A percentile compares a stretch with the other conserved stretches of the same genome.
Conservation (phyloP, 371 early-diverging fungal genomes). For the Rhizopus microsporus region DNA sequence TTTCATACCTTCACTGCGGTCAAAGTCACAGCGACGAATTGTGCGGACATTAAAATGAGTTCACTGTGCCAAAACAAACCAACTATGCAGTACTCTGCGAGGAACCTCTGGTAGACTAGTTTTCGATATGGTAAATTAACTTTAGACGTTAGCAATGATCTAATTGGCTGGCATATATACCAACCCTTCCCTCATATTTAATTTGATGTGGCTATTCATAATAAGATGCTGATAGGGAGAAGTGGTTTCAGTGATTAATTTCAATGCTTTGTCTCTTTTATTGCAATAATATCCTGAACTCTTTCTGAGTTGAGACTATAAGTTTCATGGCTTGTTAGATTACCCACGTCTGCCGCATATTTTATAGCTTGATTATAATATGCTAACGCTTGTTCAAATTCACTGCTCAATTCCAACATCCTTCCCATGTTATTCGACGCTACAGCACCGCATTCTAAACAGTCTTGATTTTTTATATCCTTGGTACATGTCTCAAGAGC, state of each 20-base stretch:
- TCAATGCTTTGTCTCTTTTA: conserved; percentile 6
- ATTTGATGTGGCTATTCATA: no score
- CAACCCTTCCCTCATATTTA: no score
- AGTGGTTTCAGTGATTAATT: neutral
- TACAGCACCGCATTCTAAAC: conserved; percentile 55
- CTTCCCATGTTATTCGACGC: conserved; percentile 49
- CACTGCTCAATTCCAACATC: conserved; percentile 43
- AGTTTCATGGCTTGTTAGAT: conserved; percentile 27
- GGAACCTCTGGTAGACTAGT: no score
- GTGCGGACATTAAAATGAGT: no score
- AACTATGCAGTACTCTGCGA: no score
- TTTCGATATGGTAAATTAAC: no score
- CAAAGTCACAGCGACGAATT: no score
- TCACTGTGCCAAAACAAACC: no score
- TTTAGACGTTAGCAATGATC: no score
- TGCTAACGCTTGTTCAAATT: conserved; percentile 39
- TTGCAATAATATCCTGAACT: conserved; percentile 15
- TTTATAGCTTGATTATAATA: conserved; percentile 45
- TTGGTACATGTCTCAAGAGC: conserved; percentile 37
- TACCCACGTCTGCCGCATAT: conserved; percentile 35
- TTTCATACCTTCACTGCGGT: no score
- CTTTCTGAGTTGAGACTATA: conserved; percentile 35
- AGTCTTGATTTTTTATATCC: conserved; percentile 32
- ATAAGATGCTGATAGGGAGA: no score
- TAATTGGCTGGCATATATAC: no score